Conservation (phyloP, 1,284 basidiomycete species). For the Cryptococcus sp. region DNA sequence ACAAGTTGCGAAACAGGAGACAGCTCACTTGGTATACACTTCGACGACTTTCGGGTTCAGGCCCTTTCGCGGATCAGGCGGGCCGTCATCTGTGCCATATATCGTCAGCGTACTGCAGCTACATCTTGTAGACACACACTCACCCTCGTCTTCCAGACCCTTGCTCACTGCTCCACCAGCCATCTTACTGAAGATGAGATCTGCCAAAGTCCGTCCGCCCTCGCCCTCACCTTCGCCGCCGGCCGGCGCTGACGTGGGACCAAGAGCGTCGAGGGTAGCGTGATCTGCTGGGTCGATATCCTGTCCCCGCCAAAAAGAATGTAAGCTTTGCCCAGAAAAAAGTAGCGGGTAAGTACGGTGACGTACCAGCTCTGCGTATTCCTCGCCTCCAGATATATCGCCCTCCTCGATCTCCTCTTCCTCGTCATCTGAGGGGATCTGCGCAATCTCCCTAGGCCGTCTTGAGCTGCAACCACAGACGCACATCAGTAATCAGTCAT, state of each 20-base stretch:
- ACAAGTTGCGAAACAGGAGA: neutral
- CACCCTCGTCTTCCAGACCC: constrained; percentile 41
- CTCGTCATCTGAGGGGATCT: constrained; percentile 39
- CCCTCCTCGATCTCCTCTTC: constrained; percentile 50
- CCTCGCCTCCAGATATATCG: constrained; percentile 53
- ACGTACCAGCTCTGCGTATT: constrained; percentile 59
- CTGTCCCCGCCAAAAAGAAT: constrained; percentile 52
- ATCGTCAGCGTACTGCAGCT: neutral
- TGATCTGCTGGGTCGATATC: constrained; percentile 87
- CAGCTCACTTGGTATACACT: constrained; percentile 83
- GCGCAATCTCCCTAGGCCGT: constrained; percentile 21
- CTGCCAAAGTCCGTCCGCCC: constrained; percentile 76
- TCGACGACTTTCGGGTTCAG: constrained; percentile 96
- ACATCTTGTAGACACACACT: constrained; percentile 5
- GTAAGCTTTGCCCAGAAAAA: neutral
- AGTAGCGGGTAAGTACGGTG: neutral
- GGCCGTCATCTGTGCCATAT: constrained; percentile 60
- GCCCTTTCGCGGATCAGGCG: constrained; percentile 83
- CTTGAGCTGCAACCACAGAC: constrained; percentile 22
- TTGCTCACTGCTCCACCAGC: constrained; percentile 62
- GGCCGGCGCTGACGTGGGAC: constrained; percentile 7
- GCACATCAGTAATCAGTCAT: neutral
- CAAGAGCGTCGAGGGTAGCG: constrained; percentile 74
- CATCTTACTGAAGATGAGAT: constrained; percentile 93
- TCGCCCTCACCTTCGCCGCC: constrained; percentile 16